phyloP scores from a whole-genome alignment of 1,284 basidiomycete genomes.

The Inonotus hispidus region DNA sequence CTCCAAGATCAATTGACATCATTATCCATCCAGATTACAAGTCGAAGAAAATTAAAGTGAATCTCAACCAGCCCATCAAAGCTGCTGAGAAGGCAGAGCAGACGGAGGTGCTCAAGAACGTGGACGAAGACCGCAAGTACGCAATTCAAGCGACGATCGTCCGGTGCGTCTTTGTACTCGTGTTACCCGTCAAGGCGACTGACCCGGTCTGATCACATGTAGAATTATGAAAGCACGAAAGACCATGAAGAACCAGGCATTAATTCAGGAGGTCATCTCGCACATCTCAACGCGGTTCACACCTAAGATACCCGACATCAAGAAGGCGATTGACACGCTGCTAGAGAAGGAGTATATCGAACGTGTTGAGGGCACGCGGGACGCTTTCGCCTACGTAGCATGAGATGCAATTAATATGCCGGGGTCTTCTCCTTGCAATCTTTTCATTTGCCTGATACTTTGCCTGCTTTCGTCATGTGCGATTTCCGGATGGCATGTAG shows the following conservation, averaged over 20 bases:
- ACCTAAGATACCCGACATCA: slow-evolving; percentile 89
- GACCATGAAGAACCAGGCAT: slow-evolving; percentile 92
- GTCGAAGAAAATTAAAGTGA: slow-evolving; percentile 95
- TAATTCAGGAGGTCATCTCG: slow-evolving; percentile 92
- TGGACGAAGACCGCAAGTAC: slow-evolving; percentile 97
- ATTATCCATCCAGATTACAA: slow-evolving; percentile 68
- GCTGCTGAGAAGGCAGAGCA: slow-evolving; percentile 92
- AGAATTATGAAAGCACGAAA: slow-evolving; percentile 98
- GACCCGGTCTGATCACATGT: slow-evolving; percentile 3
- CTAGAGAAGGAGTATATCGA: slow-evolving; percentile 99
- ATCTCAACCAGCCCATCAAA: slow-evolving; percentile 92
- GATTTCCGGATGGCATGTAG: not conserved
- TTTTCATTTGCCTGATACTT: not conserved
- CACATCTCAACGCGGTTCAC: slow-evolving; percentile 88
- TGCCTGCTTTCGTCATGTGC: not conserved
- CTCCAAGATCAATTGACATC: not conserved
- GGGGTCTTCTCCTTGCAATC: not conserved
- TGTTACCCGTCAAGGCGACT: not conserved
- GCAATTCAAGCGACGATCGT: slow-evolving; percentile 98
- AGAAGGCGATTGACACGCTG: slow-evolving; percentile 94
- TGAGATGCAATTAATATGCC: slow-evolving; percentile 22
- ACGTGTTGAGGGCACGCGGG: slow-evolving; percentile 78
- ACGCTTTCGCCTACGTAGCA: slow-evolving; percentile 77
- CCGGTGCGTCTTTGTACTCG: slow-evolving; percentile 46
- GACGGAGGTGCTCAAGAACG: slow-evolving; percentile 88